Base-by-base conservation (phyloP, 495 filamentous ascomycete genomes). In the Antarctomyces pellizariae region DNA sequence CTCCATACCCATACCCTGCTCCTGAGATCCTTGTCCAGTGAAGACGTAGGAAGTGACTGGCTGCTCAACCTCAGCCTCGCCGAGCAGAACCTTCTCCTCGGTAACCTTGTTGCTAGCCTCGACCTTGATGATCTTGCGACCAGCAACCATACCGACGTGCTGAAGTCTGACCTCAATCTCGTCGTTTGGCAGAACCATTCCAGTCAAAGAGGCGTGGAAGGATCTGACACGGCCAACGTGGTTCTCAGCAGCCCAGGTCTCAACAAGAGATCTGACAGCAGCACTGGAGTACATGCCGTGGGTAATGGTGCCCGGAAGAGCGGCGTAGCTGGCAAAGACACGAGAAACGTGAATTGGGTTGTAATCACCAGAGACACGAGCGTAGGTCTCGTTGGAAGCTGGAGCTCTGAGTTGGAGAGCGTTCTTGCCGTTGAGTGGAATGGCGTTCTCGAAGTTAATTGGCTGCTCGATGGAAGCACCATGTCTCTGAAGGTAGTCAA, bases 1-100 rank as follows among this genome's bases (percentile, higher is more conserved):
- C 47, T 93, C 86, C 86, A 99, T 99, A 51, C 86, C 86, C 86
- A 99, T 99, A 26, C 86, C 86, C 46, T 95, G 89, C 48, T 95
- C 86, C 48, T 99, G 86, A 18, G 77, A 89, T 25, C 86, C 86
- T 47, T 99, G 86, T 18, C 86, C 86, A 26, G 86, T 99, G 53
- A 99, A 99, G 35, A 99, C 79, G 38, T 99, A 99, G 4, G 83
- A 67, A 12, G 83, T 83, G 12, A 84, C 76, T n/a, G 89, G 89
- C 43, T 99, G 86, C 49, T 99, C 86, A 31, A 99, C 82, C 46
- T 99, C 86, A 10, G 89, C 89, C 53, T 95, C 89, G 35, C 80
- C 86, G 16, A 84, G 49, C 1, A 99, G 59, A 10, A 93, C 79
- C 53, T 92, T 95, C 36, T 95, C 86, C 36, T 92, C 84, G 6